Conservation (phyloP, 257 asterid species). For the Forsythia suspensa region DNA sequence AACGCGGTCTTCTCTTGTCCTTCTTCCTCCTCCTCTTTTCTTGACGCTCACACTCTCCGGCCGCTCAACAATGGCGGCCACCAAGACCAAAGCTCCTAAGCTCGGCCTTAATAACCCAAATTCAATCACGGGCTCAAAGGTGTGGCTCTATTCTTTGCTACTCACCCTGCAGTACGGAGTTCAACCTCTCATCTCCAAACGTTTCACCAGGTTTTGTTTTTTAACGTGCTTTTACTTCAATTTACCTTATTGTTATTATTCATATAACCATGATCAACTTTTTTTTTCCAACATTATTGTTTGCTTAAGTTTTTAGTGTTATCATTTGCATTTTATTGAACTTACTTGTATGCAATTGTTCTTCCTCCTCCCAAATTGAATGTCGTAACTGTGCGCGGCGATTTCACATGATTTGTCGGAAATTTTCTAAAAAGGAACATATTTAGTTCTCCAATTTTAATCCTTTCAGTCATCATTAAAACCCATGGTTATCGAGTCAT, state of each 20-base stretch:
- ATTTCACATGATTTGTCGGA: neutral
- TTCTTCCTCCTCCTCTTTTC: neutral
- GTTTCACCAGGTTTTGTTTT: slow-evolving; percentile 63
- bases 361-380: neutral
- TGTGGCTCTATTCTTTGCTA: slow-evolving; percentile 73
- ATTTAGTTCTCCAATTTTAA: neutral
- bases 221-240: neutral
- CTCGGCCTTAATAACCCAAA: slow-evolving; percentile 27
- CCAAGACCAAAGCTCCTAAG: slow-evolving; percentile 33
- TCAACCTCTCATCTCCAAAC: slow-evolving; percentile 90
- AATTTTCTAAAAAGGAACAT: neutral
- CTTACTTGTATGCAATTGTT: neutral
- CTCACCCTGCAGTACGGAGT: slow-evolving; percentile 89
- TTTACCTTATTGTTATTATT: neutral
- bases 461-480: neutral
- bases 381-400: neutral
- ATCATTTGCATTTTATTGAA: slow-evolving; percentile 17
- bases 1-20: too few relatives aligned
- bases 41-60: slow-evolving; percentile 18
- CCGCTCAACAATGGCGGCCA: slow-evolving; percentile 55
- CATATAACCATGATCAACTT: neutral
- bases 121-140: slow-evolving; percentile 42
- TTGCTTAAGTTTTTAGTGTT: too few relatives aligned
- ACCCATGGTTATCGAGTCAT: neutral
- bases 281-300: too few relatives aligned